A percentile compares a stretch with the other conserved stretches of the same genome.
These are phyloP conservation scores for Aphanomyces cochlioides DNA, from an alignment of 352 stramenopile genomes.

Conservation along the genomic window DNA sequence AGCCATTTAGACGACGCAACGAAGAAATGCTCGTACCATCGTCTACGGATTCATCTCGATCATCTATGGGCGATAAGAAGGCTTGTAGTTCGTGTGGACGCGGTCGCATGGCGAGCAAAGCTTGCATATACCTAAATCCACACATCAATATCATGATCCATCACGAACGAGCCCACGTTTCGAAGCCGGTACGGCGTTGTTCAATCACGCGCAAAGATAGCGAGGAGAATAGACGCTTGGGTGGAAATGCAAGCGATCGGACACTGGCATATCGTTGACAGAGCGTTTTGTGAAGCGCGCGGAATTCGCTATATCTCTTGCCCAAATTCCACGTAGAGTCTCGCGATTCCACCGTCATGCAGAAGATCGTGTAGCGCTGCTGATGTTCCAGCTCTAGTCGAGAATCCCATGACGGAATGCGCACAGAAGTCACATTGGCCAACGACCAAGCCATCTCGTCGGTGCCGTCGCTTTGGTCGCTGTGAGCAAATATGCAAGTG, in stretches of 20 bases:
- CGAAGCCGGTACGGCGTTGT: slow-evolving; percentile 73
- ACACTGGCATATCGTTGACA: slow-evolving; percentile 75
- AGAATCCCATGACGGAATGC: slow-evolving; percentile 28
- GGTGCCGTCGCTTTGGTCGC: too few relatives aligned
- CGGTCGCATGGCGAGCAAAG: slow-evolving; percentile 62
- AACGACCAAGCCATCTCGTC: neutral
- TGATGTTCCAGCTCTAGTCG: slow-evolving; percentile 14
- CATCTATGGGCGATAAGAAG: slow-evolving; percentile 52
- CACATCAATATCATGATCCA: neutral
- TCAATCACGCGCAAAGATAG: slow-evolving; percentile 84
- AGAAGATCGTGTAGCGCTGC: slow-evolving; percentile 73
- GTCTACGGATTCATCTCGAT: slow-evolving; percentile 57
- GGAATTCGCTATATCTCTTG: slow-evolving; percentile 83
- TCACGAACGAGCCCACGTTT: slow-evolving; percentile 35
- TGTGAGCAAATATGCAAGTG: too few relatives aligned
- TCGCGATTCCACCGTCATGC: slow-evolving; percentile 72
- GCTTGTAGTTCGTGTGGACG: slow-evolving; percentile 61
- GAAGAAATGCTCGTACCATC: slow-evolving; percentile 41
- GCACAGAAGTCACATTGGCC: slow-evolving; percentile 5
- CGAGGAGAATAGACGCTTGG: slow-evolving; percentile 85
- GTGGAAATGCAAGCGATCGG: slow-evolving; percentile 77
- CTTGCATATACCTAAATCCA: slow-evolving; percentile 58
- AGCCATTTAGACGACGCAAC: neutral
- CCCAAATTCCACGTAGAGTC: slow-evolving; percentile 56
- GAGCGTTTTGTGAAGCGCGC: slow-evolving; percentile 75